Base-by-base conservation (phyloP, 331 rosid species). In the Phaseolus coccineus region DNA sequence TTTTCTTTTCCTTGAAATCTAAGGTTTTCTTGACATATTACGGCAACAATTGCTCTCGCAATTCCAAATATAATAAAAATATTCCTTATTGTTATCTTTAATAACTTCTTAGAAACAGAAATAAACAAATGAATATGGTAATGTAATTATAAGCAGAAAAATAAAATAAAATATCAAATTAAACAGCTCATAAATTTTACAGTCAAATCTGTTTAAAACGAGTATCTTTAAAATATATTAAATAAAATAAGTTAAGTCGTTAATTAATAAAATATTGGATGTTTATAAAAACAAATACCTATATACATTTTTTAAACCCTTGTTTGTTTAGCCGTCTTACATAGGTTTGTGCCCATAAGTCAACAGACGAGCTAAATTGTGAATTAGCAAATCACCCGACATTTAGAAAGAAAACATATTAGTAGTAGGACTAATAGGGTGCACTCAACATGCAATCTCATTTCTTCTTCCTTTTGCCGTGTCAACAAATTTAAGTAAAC, bases 361-460 rank as follows among this genome's bases (percentile, higher is more conserved):
- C 66, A 72, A 50, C 27, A 19, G 48, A 39, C 74, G 70, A 59
- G 66, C 87, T 63, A 64, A 71, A 24, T 46, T 76, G 67, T 53
- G 56, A 8, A 55, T 62, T 80, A 65, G 35, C 42, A 35, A 61
- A 76, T 47, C 68, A n/a, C 13, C 71, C 28, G 28, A 64, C 66
- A 53, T 65, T 69, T 48, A 61, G 51, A 12, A 59, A 59, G 25
- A 57, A 59, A 5, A 28, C 5, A 28, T 13, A 44, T 53, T 58
- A 39, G 13, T 59, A 27, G 39, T 53, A 30, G 4, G 64, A 58
- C n/a, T 58, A 63, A 70, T 19, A 46, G 8, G 14, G 39, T 68
- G 75, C 39, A 44, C 74, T 82, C 63, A 67, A 30, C 67, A 65
- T 77, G 74, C 47, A 55, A 63, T 70, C 51, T 53, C 46, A 33